Evolutionary conservation across 345 rosid genomes (phyloP).

Genomic region (Euphorbia lathyris): DNA sequence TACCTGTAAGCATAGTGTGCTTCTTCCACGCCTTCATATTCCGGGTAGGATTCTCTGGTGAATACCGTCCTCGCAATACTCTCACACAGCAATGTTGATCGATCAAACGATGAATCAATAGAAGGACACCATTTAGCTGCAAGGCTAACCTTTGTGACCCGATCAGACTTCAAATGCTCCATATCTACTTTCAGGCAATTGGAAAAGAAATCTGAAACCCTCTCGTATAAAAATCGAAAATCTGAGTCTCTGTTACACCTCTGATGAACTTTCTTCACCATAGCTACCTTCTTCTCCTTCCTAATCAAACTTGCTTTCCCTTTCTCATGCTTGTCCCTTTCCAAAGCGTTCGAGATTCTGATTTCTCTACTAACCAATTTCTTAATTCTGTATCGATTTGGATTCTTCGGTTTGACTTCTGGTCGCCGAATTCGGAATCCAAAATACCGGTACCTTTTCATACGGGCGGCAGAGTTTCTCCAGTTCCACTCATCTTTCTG

Average conservation of each 20-base stretch:
- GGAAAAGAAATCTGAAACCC: conserved; percentile 52
- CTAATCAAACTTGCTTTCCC: too few species aligned
- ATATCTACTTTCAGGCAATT: conserved; percentile 34
- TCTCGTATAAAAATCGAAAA: conserved; percentile 44
- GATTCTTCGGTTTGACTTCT: too few species aligned
- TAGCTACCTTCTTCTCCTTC: too few species aligned
- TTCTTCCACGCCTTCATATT: conserved; percentile 58
- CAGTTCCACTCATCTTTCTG: too few species aligned
- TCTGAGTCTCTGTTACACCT: conserved; percentile 14
- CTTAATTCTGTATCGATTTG: too few species aligned
- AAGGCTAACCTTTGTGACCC: conserved; percentile 39
- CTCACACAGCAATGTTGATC: conserved; percentile 46
- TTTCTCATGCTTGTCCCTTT: too few species aligned
- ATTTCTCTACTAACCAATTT: too few species aligned
- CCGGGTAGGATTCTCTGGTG: conserved; percentile 36
- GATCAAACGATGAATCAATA: conserved; percentile 51
- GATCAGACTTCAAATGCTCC: conserved; percentile 25
- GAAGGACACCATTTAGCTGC: conserved; percentile 81
- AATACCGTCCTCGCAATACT: conserved; percentile 52
- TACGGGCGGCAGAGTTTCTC: too few species aligned
- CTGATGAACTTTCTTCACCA: too few species aligned
- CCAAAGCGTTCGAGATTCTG: too few species aligned
- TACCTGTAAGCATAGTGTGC: conserved; percentile 47
- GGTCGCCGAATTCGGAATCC: too few species aligned
- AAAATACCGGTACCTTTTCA: too few species aligned